Evolutionary conservation across 2,329 filamentous ascomycete species (phyloP).

Genomic region (Triangularia setosa): DNA sequence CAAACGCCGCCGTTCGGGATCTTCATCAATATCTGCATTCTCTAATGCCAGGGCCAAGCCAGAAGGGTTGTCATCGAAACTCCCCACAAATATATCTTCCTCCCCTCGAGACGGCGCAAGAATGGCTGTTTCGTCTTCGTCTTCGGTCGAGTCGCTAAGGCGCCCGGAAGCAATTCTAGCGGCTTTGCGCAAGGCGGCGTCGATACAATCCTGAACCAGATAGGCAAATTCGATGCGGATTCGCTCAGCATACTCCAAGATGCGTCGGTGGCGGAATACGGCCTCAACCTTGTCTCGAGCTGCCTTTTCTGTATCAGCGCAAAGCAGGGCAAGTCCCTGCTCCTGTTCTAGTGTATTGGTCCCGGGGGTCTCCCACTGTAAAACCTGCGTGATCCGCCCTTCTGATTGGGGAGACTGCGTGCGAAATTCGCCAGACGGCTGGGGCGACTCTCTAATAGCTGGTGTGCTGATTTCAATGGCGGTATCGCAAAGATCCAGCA

Average conservation of each 20-base stretch:
- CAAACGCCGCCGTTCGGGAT: slow-evolving; percentile 37
- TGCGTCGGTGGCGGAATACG: slow-evolving; percentile 83
- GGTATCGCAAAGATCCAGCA: slow-evolving; percentile 94
- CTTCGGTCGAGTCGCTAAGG: slow-evolving; percentile 70
- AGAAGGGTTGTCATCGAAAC: slow-evolving; percentile 53
- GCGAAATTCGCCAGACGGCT: slow-evolving; percentile 70
- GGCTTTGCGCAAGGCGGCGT: slow-evolving; percentile 85
- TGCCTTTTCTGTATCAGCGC: slow-evolving; percentile 80
- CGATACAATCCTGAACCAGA: slow-evolving; percentile 91
- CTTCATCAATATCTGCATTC: slow-evolving; percentile 40
- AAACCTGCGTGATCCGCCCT: slow-evolving; percentile 85
- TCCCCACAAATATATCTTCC: slow-evolving; percentile 53
- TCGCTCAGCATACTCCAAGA: slow-evolving; percentile 92
- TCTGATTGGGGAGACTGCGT: slow-evolving; percentile 96
- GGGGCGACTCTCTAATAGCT: slow-evolving; percentile 78
- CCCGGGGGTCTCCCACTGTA: slow-evolving; percentile 95
- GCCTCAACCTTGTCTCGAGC: slow-evolving; percentile 89
- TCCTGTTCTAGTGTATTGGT: slow-evolving; percentile 90
- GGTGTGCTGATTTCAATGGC: slow-evolving; percentile 92
- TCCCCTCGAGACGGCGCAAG: slow-evolving; percentile 46
- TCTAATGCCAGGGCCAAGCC: slow-evolving; percentile 53
- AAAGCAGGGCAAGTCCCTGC: slow-evolving; percentile 81
- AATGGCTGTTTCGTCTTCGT: slow-evolving; percentile 46
- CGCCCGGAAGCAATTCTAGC: slow-evolving; percentile 82
- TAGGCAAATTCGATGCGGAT: slow-evolving; percentile 92